These are phyloP conservation scores for Eruca vesicaria DNA, from an alignment of 441 rosid species.

Conservation along the genomic window DNA sequence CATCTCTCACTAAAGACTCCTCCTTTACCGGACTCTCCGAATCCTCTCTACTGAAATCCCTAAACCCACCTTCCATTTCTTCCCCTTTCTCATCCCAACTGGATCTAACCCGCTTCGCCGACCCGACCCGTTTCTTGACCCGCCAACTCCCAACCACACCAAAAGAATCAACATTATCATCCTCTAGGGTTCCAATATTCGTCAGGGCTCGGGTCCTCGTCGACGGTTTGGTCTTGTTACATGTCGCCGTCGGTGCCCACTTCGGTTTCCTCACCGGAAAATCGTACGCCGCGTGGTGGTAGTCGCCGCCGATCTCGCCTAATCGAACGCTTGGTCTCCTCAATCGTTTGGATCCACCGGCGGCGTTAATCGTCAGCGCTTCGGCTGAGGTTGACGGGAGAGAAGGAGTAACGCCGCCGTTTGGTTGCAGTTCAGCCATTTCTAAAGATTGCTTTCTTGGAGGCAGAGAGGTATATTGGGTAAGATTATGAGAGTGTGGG, in stretches of 20 bases:
- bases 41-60: conserved; percentile 54
- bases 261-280: conserved; percentile 46
- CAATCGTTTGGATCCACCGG: conserved; percentile 64
- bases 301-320: conserved; percentile 76
- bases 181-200: conserved; percentile 54
- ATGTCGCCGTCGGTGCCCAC: conserved; percentile 36
- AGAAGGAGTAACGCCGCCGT: conserved; percentile 40
- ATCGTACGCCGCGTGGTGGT: conserved; percentile 34
- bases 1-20: conserved; percentile 57
- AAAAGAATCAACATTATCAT: conserved; percentile 48
- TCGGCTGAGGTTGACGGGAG: conserved; percentile 40
- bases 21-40: conserved; percentile 65
- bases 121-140: conserved; percentile 54
- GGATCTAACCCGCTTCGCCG: conserved; percentile 57
- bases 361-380: conserved; percentile 1
- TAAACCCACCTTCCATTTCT: conserved; percentile 44
- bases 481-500: not conserved
- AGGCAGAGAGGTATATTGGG: not conserved
- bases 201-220: conserved; percentile 71
- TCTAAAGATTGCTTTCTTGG: not conserved
- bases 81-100: conserved; percentile 62
- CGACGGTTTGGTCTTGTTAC: conserved; percentile 42
- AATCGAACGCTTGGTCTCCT: conserved; percentile 82
- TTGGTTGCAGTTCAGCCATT: conserved; percentile 49
- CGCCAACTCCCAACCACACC: conserved; percentile 66